Base-by-base conservation (phyloP, 306 rosid species). In the Medicago arabica region DNA sequence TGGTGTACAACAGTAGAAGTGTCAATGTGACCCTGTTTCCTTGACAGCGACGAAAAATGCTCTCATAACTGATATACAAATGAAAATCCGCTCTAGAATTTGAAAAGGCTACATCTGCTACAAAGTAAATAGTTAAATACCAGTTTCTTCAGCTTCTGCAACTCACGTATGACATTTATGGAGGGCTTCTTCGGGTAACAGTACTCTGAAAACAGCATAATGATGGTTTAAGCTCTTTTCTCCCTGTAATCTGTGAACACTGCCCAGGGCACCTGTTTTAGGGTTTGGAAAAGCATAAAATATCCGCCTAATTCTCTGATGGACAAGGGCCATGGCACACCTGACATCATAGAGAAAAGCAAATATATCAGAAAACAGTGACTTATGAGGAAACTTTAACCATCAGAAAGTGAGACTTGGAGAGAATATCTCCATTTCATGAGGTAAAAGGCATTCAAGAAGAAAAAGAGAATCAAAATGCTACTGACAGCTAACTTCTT, bases 251-350 rank as follows among this genome's bases (percentile, higher is more conserved):
- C 97, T 87, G 79, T 86, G 78, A 67, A 90, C 91, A 79, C 92
- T 90, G 21, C 97, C 98, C 72, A 90, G 64, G 54, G 97, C 96
- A 65, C 98, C 98, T 5, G 87, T 78, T 28, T 86, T 85, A 36
- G 91, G 91, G 82, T 95, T 95, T 28, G 92, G 93, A 62, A 86
- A 89, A 23, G 96, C 93, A 83, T 79, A 95, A 84, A 95, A 95
- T 72, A 95, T 89, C 11, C 97, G 85, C 88, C 97, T 78, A 53
- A 95, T 83, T 80, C 99, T 86, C 83, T 95, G 97, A 78, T 95
- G 99, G 39, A 90, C 91, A 3, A 95, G 96, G 51, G 97, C 97
- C 99, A 92, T 95, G 50, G 97, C 97, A 88, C 99, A 95, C 97
- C 97, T 95, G 58, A 65, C 19, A 80, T 55, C 9, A 74, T 16